A percentile compares a stretch with the other conserved stretches of the same genome.
These are phyloP conservation scores for Lasiosphaeris hirsuta DNA, from an alignment of 495 filamentous ascomycete species.

Conservation along the genomic window DNA sequence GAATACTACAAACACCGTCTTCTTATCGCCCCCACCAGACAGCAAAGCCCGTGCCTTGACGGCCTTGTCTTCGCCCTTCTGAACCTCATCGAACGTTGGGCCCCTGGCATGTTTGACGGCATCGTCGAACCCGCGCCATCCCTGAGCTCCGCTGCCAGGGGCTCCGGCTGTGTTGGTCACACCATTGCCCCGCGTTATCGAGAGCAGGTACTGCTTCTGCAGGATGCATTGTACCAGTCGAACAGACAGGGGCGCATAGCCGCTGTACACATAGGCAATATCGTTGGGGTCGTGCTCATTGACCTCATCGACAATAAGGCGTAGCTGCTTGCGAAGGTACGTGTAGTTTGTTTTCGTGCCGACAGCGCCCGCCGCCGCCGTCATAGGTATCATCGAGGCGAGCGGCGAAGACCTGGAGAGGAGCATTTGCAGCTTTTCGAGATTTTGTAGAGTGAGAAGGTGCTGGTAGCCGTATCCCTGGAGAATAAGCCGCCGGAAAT, in stretches of 20 bases:
- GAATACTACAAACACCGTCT: constrained; percentile 90
- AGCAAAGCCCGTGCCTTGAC: constrained; percentile 83
- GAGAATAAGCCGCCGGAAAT: constrained; percentile 80
- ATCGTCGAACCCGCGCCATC: constrained; percentile 90
- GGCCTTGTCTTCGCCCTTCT: constrained; percentile 92
- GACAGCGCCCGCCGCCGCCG: constrained; percentile 47
- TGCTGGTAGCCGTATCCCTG: constrained; percentile 96
- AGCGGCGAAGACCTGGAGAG: constrained; percentile 66
- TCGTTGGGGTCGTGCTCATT: constrained; percentile 96
- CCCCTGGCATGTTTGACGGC: constrained; percentile 80
- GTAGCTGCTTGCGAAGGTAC: constrained; percentile 77
- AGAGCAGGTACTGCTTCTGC: constrained; percentile 80
- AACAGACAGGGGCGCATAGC: constrained; percentile 90
- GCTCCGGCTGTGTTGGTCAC: constrained; percentile 46
- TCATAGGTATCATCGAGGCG: constrained; percentile 66
- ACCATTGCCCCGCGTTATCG: constrained; percentile 58
- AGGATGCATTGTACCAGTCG: constrained; percentile 93
- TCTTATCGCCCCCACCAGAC: constrained; percentile 67
- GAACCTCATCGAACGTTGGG: constrained; percentile 83
- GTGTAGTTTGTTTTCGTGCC: constrained; percentile 86
- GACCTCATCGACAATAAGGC: constrained; percentile 92
- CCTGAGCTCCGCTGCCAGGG: constrained; percentile 61
- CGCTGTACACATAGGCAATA: constrained; percentile 94
- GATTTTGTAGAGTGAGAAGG: constrained; percentile 78
- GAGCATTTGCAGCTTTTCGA: constrained; percentile 87